Evolutionary conservation across 345 rosid species (phyloP).

Genomic region (Eucalyptus camaldulensis): DNA sequence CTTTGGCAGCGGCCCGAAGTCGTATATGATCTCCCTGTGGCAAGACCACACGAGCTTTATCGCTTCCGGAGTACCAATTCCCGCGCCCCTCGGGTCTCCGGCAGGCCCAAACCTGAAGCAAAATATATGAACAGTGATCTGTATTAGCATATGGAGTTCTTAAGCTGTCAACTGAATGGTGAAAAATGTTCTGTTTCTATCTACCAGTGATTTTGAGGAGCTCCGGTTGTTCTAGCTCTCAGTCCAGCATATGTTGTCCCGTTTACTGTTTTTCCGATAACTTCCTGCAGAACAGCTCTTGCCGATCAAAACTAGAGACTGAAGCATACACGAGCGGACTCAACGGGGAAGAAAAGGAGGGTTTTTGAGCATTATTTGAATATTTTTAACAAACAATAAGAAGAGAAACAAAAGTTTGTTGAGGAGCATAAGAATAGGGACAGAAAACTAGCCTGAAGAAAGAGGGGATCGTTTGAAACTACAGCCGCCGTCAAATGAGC

Average conservation of each 20-base stretch:
- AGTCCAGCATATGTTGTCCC: conserved; percentile 95
- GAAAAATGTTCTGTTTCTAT: not conserved
- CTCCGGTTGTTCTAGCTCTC: conserved; percentile 96
- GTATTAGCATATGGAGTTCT: not conserved
- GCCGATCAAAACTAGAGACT: not conserved
- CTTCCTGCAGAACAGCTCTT: conserved; percentile 38
- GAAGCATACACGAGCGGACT: not conserved
- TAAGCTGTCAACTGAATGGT: not conserved
- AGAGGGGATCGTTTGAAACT: conserved; percentile 81
- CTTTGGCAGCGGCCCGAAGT: conserved; percentile 65
- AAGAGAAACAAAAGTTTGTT: not conserved
- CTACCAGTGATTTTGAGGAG: conserved; percentile 98
- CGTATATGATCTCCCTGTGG: conserved; percentile 92
- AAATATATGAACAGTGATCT: not conserved
- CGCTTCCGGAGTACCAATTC: conserved; percentile 96
- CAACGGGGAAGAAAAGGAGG: not conserved
- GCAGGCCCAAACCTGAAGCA: conserved; percentile 87
- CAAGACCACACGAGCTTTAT: conserved; percentile 98
- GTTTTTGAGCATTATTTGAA: not conserved
- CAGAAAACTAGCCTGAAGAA: conserved; percentile 57
- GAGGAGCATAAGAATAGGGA: not conserved
- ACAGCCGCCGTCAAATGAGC: conserved; percentile 97
- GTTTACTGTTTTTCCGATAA: conserved; percentile 79
- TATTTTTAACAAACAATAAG: not conserved
- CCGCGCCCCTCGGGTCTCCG: conserved; percentile 98